Evolutionary conservation across 495 filamentous ascomycete genomes (phyloP), one percentile per base, ranked within the genome.

Genomic region (Haplographium delicatum): DNA sequence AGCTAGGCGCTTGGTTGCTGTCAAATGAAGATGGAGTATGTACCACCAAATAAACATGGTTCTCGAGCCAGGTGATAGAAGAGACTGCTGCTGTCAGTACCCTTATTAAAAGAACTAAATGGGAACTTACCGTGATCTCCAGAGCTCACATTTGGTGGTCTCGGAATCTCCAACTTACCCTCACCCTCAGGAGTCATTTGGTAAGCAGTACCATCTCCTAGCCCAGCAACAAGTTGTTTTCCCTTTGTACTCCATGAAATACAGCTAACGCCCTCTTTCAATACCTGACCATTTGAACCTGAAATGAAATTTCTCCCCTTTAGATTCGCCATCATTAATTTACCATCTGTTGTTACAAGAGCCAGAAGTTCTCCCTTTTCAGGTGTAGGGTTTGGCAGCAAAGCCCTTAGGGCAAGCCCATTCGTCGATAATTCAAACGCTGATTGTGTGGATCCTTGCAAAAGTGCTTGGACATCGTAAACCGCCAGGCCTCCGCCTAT

Each of bases 241-340:
- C 94, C 94, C 58, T 81, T 87, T 44, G 79, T 83, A 62, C 91
- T 97, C 94, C 94, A 99, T 33, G 86, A 81, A 2, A 90, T 80
- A 62, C 85, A 91, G 60, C 85, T 90, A 10, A 95, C 91, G 23
- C 84, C 81, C 23, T 78, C 69, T 51, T 81, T 85, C 51, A 95
- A 65, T 0, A 84, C 67, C 33, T 76, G 78, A 2, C 90, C 86
- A 54, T 78, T 83, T 8, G 73, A 53, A 2, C 82, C 82, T 3
- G 50, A 26, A 9, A 56, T 28, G 28, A 86, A 68, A 40, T 71
- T 76, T 30, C 80, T 76, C 20, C 80, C 75, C 47, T 83, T 82
- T 43, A 97, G 64, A 62, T 96, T 86, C 7, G 89, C 87, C 62
- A 99, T 79, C 51, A 88, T 65, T 4, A 99, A 78, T 44, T 90